Base-by-base conservation (phyloP, 2,329 filamentous ascomycete species). In the Emmonsiellopsis sp. region DNA sequence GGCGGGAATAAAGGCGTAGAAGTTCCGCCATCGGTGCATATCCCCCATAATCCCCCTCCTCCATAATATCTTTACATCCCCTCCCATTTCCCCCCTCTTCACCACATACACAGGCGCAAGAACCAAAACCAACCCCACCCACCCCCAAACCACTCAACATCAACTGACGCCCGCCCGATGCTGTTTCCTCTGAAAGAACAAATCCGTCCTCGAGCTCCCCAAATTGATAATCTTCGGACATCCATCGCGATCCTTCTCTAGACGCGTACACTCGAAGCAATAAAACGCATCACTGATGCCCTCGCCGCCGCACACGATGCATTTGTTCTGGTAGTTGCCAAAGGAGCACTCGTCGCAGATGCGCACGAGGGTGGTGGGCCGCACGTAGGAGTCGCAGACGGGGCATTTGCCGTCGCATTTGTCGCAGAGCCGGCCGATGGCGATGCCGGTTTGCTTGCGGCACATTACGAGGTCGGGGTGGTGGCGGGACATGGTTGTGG, bases 321-420 rank as follows among this genome's bases (percentile, higher is more conserved):
- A 98, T 74, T 98, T 98, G 78, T 98, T 98, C 76, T 97, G 93
- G 78, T 96, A 98, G 80, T 98, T 98, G 68, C 93, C 93, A 72
- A 98, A 98, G 70, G 88, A 91, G 79, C 93, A 98, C 76, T 98
- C 93, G 77, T 98, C 93, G 79, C 93, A 98, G 76, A 98, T 97
- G 67, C 92, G 89, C 57, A 95, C 93, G 54, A 97, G 85, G 7
- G 93, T 97, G 31, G 93, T 98, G 10, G 93, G 93, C 13, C 93
- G 91, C 59, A 98, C 93, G 81, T 98, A 98, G 57, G 89, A 95
- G 72, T 98, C 93, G 83, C 93, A 98, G 57, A 98, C 91, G 61
- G 93, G 93, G 67, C 93, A 98, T 78, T 98, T 98, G 73, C 93
- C 93, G 76, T 98, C 93, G 79, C 93, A 98, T 77, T 98, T 98